Conservation (phyloP, 2,329 filamentous ascomycete genomes). For the Venturia pyrina region DNA sequence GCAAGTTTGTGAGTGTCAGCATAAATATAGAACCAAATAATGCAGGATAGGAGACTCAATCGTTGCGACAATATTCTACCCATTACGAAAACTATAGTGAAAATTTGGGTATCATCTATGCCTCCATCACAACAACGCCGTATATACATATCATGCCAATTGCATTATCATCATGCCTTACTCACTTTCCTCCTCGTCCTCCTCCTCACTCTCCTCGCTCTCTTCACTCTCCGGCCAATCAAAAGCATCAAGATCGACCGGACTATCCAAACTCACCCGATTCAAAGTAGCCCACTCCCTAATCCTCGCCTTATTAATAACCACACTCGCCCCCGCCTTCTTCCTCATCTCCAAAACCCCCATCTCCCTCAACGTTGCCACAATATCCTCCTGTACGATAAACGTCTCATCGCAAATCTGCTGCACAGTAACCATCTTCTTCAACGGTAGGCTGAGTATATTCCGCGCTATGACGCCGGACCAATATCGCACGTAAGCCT, state of each 20-base stretch:
- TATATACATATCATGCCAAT: background rate
- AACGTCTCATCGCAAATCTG: slow-evolving; percentile 70
- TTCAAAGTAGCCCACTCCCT: slow-evolving; percentile 57
- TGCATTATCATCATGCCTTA: background rate
- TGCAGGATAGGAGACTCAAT: background rate
- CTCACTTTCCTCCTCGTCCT: background rate
- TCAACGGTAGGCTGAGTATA: slow-evolving; percentile 36
- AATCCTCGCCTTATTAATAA: slow-evolving; percentile 50
- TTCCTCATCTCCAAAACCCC: slow-evolving; percentile 49
- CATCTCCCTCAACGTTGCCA: slow-evolving; percentile 72
- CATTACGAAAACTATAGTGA: background rate
- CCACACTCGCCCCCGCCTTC: slow-evolving; percentile 40
- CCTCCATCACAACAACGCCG: background rate
- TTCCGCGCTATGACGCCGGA: slow-evolving; percentile 70
- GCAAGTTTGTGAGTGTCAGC: background rate
- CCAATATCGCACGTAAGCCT: slow-evolving; percentile 81
- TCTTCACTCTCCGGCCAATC: slow-evolving; percentile 1
- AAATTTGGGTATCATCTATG: slow-evolving; percentile 1
- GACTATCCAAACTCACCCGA: slow-evolving; percentile 46
- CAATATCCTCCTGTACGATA: slow-evolving; percentile 76
- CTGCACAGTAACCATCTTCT: slow-evolving; percentile 51
- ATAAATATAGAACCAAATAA: background rate
- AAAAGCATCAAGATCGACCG: slow-evolving; percentile 10
- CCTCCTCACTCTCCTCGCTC: background rate
- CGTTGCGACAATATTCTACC: background rate